Evolutionary conservation across 345 rosid genomes (phyloP).

Genomic region (Raphanus raphanistrum): DNA sequence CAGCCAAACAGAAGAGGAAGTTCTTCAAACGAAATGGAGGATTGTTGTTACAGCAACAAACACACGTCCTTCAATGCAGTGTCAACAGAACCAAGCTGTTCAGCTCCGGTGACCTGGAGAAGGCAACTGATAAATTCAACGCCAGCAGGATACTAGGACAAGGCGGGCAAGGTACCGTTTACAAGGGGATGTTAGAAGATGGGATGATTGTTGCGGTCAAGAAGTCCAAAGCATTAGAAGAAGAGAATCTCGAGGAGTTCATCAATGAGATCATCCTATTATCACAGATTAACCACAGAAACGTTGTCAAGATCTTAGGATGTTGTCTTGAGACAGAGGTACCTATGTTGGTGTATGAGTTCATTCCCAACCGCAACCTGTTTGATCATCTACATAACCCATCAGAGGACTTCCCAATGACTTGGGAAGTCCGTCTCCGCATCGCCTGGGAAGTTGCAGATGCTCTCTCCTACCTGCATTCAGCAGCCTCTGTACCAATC

Average conservation of each 20-base stretch:
- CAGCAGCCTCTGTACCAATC: constrained; percentile 44
- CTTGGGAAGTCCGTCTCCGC: constrained; percentile 44
- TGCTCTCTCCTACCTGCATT: constrained; percentile 46
- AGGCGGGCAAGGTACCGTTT: constrained; percentile 29
- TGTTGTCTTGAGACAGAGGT: constrained; percentile 54
- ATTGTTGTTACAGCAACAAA: constrained; percentile 38
- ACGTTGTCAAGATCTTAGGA: constrained; percentile 48
- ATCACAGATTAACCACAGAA: constrained; percentile 48
- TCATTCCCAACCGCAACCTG: constrained; percentile 44
- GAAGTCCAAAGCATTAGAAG: constrained; percentile 44
- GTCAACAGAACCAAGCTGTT: constrained; percentile 29
- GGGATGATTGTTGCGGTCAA: constrained; percentile 42
- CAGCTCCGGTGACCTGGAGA: constrained; percentile 28
- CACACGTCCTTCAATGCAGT: constrained; percentile 5
- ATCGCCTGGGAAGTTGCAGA: constrained; percentile 42
- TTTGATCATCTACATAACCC: constrained; percentile 43
- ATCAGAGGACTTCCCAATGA: constrained; percentile 11
- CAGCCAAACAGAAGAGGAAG: constrained; percentile 16
- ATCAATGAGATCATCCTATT: constrained; percentile 49
- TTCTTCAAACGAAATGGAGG: constrained; percentile 43
- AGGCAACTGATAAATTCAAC: constrained; percentile 20
- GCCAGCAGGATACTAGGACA: constrained; percentile 15
- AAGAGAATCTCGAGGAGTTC: constrained; percentile 45
- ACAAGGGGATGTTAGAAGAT: constrained; percentile 22
- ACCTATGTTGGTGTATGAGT: constrained; percentile 50